Evolutionary conservation across 768 basidiomycete genomes (phyloP).

Genomic region (Podaxis rugospora): DNA sequence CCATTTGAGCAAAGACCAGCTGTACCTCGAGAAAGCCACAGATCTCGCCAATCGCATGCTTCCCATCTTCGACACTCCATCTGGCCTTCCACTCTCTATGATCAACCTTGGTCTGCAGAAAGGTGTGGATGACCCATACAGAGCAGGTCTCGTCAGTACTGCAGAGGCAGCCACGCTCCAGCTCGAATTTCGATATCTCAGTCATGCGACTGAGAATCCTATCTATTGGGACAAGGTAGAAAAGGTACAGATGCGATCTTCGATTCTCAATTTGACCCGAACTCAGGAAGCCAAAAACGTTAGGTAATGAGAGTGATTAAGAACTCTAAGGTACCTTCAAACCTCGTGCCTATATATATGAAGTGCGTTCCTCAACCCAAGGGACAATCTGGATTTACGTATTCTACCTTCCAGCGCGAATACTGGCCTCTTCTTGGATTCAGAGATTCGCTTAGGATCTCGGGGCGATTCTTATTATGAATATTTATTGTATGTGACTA

Average conservation of each 20-base stretch:
- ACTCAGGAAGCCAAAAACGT: neutral
- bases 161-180: slow-evolving; percentile 87
- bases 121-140: slow-evolving; percentile 59
- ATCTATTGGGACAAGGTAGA: slow-evolving; percentile 85
- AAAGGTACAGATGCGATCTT: slow-evolving; percentile 35
- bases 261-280: neutral
- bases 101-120: slow-evolving; percentile 64
- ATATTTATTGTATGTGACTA: slow-evolving; percentile 62
- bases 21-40: slow-evolving; percentile 73
- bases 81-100: slow-evolving; percentile 73
- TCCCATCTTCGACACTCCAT: slow-evolving; percentile 76
- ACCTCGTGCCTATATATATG: slow-evolving; percentile 82
- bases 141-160: slow-evolving; percentile 64
- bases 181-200: slow-evolving; percentile 87
- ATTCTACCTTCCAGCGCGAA: slow-evolving; percentile 9
- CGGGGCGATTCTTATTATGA: slow-evolving; percentile 94
- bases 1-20: slow-evolving; percentile 69
- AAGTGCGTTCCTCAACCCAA: slow-evolving; percentile 40
- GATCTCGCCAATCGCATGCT: slow-evolving; percentile 85
- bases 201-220: slow-evolving; percentile 68
- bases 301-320: slow-evolving; percentile 70
- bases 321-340: slow-evolving; percentile 52
- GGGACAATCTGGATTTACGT: neutral
- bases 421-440: slow-evolving; percentile 46
- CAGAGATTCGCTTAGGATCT: slow-evolving; percentile 88